Evolutionary conservation across 2,329 filamentous ascomycete genomes (phyloP), one percentile per base, ranked within the genome.

Genomic region (Zopfia rhizophila): DNA sequence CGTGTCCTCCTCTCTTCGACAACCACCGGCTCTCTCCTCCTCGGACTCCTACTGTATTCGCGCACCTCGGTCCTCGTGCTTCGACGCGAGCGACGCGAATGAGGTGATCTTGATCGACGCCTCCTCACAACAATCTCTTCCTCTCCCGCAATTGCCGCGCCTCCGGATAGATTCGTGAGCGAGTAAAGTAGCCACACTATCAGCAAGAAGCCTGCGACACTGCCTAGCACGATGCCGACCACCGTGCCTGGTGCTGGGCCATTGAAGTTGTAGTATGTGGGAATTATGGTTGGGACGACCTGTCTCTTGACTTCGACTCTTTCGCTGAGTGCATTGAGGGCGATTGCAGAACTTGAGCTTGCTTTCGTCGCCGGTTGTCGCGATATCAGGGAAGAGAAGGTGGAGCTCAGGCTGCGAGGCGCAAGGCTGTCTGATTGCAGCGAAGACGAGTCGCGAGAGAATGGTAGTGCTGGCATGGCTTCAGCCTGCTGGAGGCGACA

Each of bases 201-300:
- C 5, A 83, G 67, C 17, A 83, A 65, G 66, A 82, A 81, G 33
- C 78, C 81, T 5, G 70, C 74, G 16, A 83, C 76, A 44, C 74
- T 77, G 51, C 81, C 81, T 18, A 83, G 72, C 5, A 82, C 79
- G 46, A 87, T 86, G 42, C 84, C 85, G 7, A 78, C 82, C 1
- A 87, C 78, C 27, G 78, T 78, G 41, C 82, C 84, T 0, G 84
- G 78, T 1, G 75, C 33, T 0, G 83, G 83, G 5, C 82, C 78
- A 18, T 71, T 72, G 39, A 75, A 74, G 32, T 78, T 75, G 69
- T 88, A 88, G 56, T 82, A 82, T 18, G 82, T 78, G 1, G 85
- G 84, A 56, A 88, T 85, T 50, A 83, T 76, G 45, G 69, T 70
- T 60, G 16, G 56, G 16, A 29, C 23, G n/a, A n/a, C n/a, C n/a